phyloP scores from a whole-genome alignment of 2,329 filamentous ascomycete species.

The Paramyrothecium sp. region DNA sequence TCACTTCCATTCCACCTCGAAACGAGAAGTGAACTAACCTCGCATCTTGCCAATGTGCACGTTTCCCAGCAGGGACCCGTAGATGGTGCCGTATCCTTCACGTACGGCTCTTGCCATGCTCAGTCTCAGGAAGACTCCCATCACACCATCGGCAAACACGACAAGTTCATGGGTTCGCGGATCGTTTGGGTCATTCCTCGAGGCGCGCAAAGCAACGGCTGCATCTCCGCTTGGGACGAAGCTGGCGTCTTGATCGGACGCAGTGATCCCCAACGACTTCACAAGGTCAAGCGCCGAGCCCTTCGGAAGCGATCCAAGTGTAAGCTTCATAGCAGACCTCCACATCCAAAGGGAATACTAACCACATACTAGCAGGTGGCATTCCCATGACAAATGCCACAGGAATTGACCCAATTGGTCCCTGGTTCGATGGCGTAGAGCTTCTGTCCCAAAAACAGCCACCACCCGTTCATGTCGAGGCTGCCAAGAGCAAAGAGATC shows the following conservation, averaged over 20 bases:
- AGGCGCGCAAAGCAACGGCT: constrained; percentile 28
- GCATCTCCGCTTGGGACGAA: constrained; percentile 37
- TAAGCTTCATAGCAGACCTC: constrained; percentile 1
- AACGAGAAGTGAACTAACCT: constrained; percentile 26
- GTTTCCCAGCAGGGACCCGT: constrained; percentile 11
- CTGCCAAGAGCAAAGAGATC: constrained; percentile 13
- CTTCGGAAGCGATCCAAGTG: constrained; percentile 7
- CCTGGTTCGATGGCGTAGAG: constrained; percentile 66
- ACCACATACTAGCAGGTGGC: constrained; percentile 11
- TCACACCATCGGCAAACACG: constrained; percentile 11
- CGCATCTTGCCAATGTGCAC: constrained; percentile 31
- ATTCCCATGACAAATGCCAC: constrained; percentile 50
- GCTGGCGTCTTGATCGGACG: constrained; percentile 28
- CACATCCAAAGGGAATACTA: constrained; percentile 15
- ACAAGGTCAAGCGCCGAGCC: constrained; percentile 4
- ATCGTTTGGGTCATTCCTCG: constrained; percentile 10
- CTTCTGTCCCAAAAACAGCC: constrained; percentile 55
- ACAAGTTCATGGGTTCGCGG: constrained; percentile 1
- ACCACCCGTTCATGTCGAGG: constrained; percentile 24
- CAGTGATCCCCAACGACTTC: constrained; percentile 28
- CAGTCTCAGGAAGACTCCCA: constrained; percentile 12
- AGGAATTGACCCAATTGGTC: constrained; percentile 46
- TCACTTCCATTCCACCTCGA: constrained; percentile 29
- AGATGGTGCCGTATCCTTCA: constrained; percentile 12
- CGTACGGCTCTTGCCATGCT: constrained; percentile 16